phyloP scores from a whole-genome alignment of 2,329 filamentous ascomycete species.

The Emericellopsis atlantica region DNA sequence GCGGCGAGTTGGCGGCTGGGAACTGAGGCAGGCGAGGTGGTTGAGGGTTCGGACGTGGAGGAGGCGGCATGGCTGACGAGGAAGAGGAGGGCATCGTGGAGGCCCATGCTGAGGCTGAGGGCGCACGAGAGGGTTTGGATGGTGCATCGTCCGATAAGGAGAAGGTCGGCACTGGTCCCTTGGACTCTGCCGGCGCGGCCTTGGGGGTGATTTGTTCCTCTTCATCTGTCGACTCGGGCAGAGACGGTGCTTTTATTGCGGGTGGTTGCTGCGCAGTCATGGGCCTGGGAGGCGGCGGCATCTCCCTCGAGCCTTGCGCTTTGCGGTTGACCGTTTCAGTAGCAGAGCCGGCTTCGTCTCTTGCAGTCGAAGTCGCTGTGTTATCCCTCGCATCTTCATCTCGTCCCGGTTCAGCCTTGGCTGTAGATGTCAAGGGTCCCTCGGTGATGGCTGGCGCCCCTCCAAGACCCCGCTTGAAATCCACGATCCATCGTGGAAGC shows the following conservation, averaged over 20 bases:
- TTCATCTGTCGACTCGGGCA: constrained; percentile 5
- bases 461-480: not conserved
- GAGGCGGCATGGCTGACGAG: constrained; percentile 5
- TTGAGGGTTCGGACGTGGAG: constrained; percentile 12
- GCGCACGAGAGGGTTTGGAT: constrained; percentile 2
- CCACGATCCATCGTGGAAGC: constrained; percentile 17
- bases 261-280: constrained; percentile 8
- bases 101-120: constrained; percentile 7
- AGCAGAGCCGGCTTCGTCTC: not conserved
- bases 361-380: not conserved
- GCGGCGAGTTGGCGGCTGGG: constrained; percentile 37
- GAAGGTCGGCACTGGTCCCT: constrained; percentile 27
- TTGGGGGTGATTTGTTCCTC: constrained; percentile 38
- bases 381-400: not conserved
- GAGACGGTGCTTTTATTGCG: constrained; percentile 5
- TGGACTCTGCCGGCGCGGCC: constrained; percentile 19
- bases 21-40: constrained; percentile 25
- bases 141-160: constrained; percentile 21
- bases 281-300: constrained; percentile 21
- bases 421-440: not conserved
- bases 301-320: not conserved
- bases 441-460: not conserved
- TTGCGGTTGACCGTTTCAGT: not conserved
- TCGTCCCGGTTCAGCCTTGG: not conserved
- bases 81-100: constrained; percentile 16